Evolutionary conservation across 1,139 yeast species (phyloP).

Genomic region (Lodderomyces beijingensis): DNA sequence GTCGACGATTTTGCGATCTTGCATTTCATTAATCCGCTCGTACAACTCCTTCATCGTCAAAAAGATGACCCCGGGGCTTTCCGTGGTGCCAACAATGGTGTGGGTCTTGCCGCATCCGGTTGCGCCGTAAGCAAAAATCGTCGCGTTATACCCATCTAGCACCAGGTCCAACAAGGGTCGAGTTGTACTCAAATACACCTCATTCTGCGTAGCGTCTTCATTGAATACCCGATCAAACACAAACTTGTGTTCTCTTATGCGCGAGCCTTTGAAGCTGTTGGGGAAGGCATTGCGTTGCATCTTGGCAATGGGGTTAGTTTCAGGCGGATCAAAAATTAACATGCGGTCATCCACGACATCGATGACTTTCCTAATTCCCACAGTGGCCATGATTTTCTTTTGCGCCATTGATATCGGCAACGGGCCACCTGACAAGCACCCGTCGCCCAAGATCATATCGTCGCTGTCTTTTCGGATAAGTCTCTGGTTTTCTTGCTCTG

Average conservation of each 20-base stretch:
- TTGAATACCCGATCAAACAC: slow-evolving; percentile 81
- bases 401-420: not conserved
- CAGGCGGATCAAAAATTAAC: slow-evolving; percentile 88
- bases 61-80: slow-evolving; percentile 76
- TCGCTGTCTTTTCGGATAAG: slow-evolving; percentile 35
- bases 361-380: slow-evolving; percentile 66
- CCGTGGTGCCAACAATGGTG: slow-evolving; percentile 75
- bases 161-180: slow-evolving; percentile 70
- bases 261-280: slow-evolving; percentile 19
- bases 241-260: slow-evolving; percentile 73
- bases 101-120: slow-evolving; percentile 98
- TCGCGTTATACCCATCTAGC: slow-evolving; percentile 76
- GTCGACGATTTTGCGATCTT: slow-evolving; percentile 56
- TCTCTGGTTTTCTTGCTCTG: slow-evolving; percentile 48
- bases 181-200: slow-evolving; percentile 65
- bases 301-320: slow-evolving; percentile 59
- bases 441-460: slow-evolving; percentile 53
- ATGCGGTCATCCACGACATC: slow-evolving; percentile 84
- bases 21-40: slow-evolving; percentile 48
- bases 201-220: slow-evolving; percentile 55
- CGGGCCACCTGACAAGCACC: slow-evolving; percentile 33
- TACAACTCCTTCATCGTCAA: slow-evolving; percentile 76
- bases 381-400: slow-evolving; percentile 23
- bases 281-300: slow-evolving; percentile 61
- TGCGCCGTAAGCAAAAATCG: slow-evolving; percentile 92